Percentiles rank a stretch among this genome's conserved stretches.
These are phyloP conservation scores for Anisodus acutangulus DNA, from an alignment of 257 asterid species.

Conservation along the genomic window DNA sequence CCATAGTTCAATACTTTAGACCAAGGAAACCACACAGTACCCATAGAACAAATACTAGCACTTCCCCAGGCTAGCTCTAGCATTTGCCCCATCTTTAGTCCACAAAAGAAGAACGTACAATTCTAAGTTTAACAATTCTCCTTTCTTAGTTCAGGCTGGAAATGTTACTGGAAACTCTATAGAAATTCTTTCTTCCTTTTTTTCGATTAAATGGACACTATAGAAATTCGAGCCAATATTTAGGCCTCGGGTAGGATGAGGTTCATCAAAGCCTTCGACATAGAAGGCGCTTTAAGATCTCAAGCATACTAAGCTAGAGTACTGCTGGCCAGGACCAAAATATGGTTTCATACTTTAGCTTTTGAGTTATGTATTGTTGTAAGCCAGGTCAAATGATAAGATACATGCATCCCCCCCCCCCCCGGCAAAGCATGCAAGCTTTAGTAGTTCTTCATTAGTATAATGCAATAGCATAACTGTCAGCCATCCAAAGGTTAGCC, in stretches of 20 bases:
- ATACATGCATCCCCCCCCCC: background rate
- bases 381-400: background rate
- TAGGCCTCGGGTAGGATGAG: background rate
- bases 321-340: conserved; percentile 1
- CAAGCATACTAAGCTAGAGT: background rate
- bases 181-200: background rate
- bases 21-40: conserved; percentile 15
- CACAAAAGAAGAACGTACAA: background rate
- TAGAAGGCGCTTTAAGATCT: background rate
- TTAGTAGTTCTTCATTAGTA: background rate
- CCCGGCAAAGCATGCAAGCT: background rate
- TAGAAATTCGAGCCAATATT: background rate
- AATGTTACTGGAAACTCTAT: background rate
- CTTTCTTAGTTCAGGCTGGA: background rate
- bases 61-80: background rate
- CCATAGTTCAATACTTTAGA: background rate
- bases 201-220: background rate
- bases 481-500: conserved; percentile 4
- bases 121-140: background rate
- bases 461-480: background rate
- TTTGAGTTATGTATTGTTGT: conserved; percentile 4
- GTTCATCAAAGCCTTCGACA: background rate
- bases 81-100: conserved; percentile 15
- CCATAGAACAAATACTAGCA: background rate
- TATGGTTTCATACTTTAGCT: background rate